Evolutionary conservation across 345 rosid species (phyloP).

Genomic region (Rhizophora mangle): DNA sequence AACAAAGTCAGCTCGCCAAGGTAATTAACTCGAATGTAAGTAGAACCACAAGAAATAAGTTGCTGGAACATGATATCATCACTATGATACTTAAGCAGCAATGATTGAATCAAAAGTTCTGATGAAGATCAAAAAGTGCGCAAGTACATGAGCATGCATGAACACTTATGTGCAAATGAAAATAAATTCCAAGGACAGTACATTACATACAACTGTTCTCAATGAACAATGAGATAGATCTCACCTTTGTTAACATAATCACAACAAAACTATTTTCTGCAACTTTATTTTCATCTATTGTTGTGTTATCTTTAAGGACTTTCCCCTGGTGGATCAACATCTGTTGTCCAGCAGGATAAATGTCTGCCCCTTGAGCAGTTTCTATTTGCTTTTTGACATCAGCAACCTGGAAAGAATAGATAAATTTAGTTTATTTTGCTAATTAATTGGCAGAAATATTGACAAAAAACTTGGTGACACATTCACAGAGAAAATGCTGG

Average conservation of each 20-base stretch:
- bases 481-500: not conserved
- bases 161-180: not conserved
- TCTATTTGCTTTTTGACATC: slow-evolving; percentile 82
- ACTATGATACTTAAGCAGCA: not conserved
- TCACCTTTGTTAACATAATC: slow-evolving; percentile 77
- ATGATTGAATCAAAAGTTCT: not conserved
- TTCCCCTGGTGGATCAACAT: slow-evolving; percentile 88
- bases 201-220: too few species aligned
- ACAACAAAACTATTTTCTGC: slow-evolving; percentile 76
- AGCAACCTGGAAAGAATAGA: slow-evolving; percentile 42
- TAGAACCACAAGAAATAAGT: not conserved
- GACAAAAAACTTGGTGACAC: not conserved
- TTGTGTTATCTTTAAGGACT: slow-evolving; percentile 73
- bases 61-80: not conserved
- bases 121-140: not conserved
- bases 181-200: not conserved
- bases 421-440: not conserved
- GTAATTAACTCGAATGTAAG: not conserved
- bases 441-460: not conserved
- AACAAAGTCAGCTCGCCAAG: not conserved
- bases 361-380: slow-evolving; percentile 55
- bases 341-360: slow-evolving; percentile 68
- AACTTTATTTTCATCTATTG: slow-evolving; percentile 68
- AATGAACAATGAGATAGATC: not conserved
- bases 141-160: not conserved